These are phyloP conservation scores for Ustilago bromivora DNA, from an alignment of 1,284 basidiomycete species.

Conservation along the genomic window DNA sequence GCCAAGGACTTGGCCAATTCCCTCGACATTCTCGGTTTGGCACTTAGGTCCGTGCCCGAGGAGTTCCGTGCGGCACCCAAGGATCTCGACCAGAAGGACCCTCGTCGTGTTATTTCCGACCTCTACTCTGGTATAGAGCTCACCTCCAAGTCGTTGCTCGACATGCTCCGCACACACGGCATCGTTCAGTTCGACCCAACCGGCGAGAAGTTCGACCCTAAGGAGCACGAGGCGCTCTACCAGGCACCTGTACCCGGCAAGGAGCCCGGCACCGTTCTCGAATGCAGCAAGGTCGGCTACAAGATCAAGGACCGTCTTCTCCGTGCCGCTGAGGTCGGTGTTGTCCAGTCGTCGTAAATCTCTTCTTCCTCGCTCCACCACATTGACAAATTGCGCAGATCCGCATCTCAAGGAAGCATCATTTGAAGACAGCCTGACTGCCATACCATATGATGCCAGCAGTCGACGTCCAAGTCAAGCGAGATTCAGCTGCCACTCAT, in stretches of 20 bases:
- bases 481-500: neutral
- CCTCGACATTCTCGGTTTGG: slow-evolving; percentile 89
- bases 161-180: slow-evolving; percentile 90
- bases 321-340: slow-evolving; percentile 95
- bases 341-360: slow-evolving; percentile 73
- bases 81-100: slow-evolving; percentile 63
- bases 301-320: slow-evolving; percentile 75
- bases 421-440: neutral
- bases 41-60: slow-evolving; percentile 82
- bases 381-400: neutral
- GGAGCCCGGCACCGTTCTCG: slow-evolving; percentile 88
- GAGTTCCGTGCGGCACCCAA: slow-evolving; percentile 66
- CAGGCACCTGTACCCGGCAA: slow-evolving; percentile 89
- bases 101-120: slow-evolving; percentile 59
- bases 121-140: slow-evolving; percentile 85
- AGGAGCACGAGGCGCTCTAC: slow-evolving; percentile 92
- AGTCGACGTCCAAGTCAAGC: neutral
- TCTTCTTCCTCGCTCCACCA: neutral
- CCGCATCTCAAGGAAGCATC: neutral
- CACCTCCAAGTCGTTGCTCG: slow-evolving; percentile 88
- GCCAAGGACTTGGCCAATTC: slow-evolving; percentile 89
- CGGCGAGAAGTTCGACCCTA: slow-evolving; percentile 93
- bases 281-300: slow-evolving; percentile 89
- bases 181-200: slow-evolving; percentile 91
- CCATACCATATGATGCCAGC: neutral